Conservation (phyloP, 1,284 basidiomycete species). For the Trichosporon sp. region DNA sequence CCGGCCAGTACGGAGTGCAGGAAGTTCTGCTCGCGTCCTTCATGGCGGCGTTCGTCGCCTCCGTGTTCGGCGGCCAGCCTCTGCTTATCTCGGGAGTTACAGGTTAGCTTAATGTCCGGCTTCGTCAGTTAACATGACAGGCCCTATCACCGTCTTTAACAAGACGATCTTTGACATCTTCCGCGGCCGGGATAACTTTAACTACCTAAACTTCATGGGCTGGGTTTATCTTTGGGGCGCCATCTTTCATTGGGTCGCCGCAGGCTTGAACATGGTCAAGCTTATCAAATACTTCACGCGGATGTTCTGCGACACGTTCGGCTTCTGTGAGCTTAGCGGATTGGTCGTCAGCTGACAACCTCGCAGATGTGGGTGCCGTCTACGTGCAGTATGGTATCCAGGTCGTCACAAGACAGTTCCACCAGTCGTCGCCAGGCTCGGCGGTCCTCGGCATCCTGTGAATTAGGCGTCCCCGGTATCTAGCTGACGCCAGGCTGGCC, state of each 20-base stretch:
- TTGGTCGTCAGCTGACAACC: neutral
- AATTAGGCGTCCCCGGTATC: conserved; percentile 6
- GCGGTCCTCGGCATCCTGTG: conserved; percentile 62
- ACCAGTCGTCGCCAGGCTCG: conserved; percentile 54
- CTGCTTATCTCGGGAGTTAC: conserved; percentile 92
- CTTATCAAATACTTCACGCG: conserved; percentile 81
- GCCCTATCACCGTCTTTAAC: conserved; percentile 86
- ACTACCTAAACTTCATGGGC: conserved; percentile 80
- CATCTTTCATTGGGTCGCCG: conserved; percentile 83
- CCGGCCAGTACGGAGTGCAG: conserved; percentile 80
- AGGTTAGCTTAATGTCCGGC: conserved; percentile 52
- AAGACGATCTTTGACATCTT: conserved; percentile 83
- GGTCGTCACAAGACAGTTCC: conserved; percentile 70
- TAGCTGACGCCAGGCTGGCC: conserved; percentile 57
- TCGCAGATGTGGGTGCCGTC: conserved; percentile 58
- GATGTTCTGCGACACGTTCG: conserved; percentile 89
- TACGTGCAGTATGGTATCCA: conserved; percentile 83
- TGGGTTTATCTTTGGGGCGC: conserved; percentile 94
- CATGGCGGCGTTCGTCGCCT: conserved; percentile 87
- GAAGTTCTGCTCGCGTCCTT: conserved; percentile 69
- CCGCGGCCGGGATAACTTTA: conserved; percentile 40
- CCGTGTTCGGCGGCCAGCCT: conserved; percentile 84
- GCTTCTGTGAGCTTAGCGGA: conserved; percentile 56
- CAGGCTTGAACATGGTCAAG: conserved; percentile 76
- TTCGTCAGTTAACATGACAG: conserved; percentile 43